Evolutionary conservation across 805 yeast species (phyloP).

Genomic region (Saccharomycopsis oosterbeekiorum): DNA sequence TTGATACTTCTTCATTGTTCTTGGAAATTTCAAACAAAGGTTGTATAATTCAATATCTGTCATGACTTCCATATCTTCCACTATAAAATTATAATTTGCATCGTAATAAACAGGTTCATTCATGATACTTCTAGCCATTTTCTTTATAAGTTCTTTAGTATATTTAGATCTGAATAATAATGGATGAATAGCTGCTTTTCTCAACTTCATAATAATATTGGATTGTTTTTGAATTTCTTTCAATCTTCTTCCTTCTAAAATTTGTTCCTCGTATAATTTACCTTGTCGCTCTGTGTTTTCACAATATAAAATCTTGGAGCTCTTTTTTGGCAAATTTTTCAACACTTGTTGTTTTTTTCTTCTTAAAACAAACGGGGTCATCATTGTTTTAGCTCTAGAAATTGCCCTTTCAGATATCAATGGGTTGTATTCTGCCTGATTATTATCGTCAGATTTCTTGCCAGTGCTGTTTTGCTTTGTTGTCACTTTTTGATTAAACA

Average conservation of each 20-base stretch:
- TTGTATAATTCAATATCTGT: conserved; percentile 78
- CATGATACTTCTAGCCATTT: conserved; percentile 75
- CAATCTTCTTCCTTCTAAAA: conserved; percentile 33
- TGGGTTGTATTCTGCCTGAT: conserved; percentile 54
- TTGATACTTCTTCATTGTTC: conserved; percentile 43
- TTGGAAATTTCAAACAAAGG: conserved; percentile 64
- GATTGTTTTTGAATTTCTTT: conserved; percentile 33
- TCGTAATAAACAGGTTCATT: conserved; percentile 68
- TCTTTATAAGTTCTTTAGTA: conserved; percentile 40
- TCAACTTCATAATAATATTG: conserved; percentile 75
- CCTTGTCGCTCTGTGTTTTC: conserved; percentile 46
- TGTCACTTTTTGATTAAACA: conserved; percentile 80
- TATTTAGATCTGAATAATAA: conserved; percentile 64
- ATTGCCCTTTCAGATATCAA: conserved; percentile 86
- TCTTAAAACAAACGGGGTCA: conserved; percentile 94
- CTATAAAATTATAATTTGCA: conserved; percentile 70
- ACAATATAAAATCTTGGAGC: conserved; percentile 55
- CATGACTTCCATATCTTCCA: conserved; percentile 94
- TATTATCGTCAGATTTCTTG: conserved; percentile 19
- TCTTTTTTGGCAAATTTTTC: conserved; percentile 76
- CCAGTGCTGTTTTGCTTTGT: conserved; percentile 30
- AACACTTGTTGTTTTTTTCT: conserved; percentile 88
- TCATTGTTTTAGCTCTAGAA: conserved; percentile 89
- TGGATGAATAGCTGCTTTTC: conserved; percentile 93
- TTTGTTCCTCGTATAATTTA: conserved; percentile 50